Conservation (phyloP, 2,329 filamentous ascomycete species). For the Talaromyces sp. region DNA sequence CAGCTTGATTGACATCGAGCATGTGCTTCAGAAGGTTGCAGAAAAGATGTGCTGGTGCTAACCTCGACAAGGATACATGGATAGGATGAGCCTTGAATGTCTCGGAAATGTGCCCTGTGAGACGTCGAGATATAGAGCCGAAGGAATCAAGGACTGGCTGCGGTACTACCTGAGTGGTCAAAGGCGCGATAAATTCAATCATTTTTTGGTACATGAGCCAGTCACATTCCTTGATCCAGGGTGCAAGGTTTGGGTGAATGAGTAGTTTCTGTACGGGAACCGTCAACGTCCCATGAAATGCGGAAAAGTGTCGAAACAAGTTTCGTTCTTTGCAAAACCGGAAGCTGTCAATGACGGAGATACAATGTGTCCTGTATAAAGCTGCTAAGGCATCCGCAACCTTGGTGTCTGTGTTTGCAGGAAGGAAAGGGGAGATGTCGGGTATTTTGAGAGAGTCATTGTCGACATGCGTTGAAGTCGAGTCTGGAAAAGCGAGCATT, state of each 20-base stretch:
- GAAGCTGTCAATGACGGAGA: constrained; percentile 89
- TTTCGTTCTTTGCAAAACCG: constrained; percentile 95
- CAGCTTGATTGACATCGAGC: constrained; percentile 84
- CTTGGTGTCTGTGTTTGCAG: constrained; percentile 75
- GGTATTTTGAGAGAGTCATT: constrained; percentile 74
- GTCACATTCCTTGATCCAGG: constrained; percentile 95
- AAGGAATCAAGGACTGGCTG: constrained; percentile 82
- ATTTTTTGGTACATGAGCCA: constrained; percentile 95
- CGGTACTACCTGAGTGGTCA: constrained; percentile 87
- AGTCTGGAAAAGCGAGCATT: constrained; percentile 35
- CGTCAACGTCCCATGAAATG: constrained; percentile 92
- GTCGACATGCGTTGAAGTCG: constrained; percentile 45
- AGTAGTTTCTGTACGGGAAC: constrained; percentile 95
- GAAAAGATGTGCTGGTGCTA: constrained; percentile 84
- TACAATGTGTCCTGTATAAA: constrained; percentile 90
- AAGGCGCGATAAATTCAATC: constrained; percentile 82
- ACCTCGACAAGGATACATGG: constrained; percentile 81
- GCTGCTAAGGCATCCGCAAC: constrained; percentile 80
- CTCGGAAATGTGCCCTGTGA: constrained; percentile 75
- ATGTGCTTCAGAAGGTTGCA: constrained; percentile 79
- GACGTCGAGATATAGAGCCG: constrained; percentile 73
- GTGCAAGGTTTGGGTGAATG: constrained; percentile 69
- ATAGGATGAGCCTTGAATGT: constrained; percentile 79
- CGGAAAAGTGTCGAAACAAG: constrained; percentile 89
- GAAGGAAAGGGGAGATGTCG: constrained; percentile 76